A percentile compares a stretch with the other conserved stretches of the same genome.
Evolutionary conservation across 305 asterid genomes (phyloP).

Genomic region (Petunia hybrid): DNA sequence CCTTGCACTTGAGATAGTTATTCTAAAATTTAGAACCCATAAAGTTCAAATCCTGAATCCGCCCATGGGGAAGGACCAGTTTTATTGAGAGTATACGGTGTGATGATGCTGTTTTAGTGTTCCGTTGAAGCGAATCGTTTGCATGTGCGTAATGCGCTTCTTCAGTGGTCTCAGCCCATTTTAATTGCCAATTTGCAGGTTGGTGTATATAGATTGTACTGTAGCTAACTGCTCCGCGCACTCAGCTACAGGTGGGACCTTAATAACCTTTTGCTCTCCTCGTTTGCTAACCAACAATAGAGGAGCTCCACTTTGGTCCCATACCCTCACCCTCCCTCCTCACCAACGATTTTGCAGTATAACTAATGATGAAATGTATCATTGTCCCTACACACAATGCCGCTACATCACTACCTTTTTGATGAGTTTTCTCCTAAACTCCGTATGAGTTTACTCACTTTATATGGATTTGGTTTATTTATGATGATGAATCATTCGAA

Average conservation of each 20-base stretch:
- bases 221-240: constrained; percentile 2
- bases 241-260: constrained; percentile 13
- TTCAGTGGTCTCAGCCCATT: constrained; percentile 45
- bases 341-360: neutral
- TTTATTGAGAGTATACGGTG: too few species aligned
- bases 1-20: too few species aligned
- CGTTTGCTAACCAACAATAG: constrained; percentile 25
- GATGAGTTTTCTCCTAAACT: neutral
- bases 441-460: too few species aligned
- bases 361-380: neutral
- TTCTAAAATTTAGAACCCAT: too few species aligned
- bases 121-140: constrained; percentile 36
- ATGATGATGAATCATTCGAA: neutral
- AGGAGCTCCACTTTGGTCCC: constrained; percentile 1
- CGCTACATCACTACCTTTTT: neutral
- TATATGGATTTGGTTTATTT: neutral
- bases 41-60: too few species aligned
- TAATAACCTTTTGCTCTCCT: neutral
- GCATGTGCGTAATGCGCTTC: constrained; percentile 57
- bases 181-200: neutral
- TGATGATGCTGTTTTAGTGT: constrained; percentile 30
- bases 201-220: too few species aligned
- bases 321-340: constrained; percentile 6
- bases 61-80: too few species aligned
- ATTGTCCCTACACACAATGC: neutral